Evolutionary conservation across 495 filamentous ascomycete genomes (phyloP), one percentile per base, ranked within the genome.

Genomic region (Penicillium lividum): DNA sequence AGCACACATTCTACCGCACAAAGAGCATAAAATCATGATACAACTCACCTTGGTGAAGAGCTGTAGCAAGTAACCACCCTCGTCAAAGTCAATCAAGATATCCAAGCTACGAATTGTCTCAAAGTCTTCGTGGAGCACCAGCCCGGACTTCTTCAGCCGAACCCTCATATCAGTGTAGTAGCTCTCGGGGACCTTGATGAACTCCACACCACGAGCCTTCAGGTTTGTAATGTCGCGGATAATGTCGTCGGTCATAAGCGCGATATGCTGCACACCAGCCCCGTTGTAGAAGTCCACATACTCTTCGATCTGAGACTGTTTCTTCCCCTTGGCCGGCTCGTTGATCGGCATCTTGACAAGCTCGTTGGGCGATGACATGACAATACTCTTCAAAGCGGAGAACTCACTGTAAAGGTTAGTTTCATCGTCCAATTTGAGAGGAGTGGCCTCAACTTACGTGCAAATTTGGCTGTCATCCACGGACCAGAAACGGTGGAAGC

Each of bases 321-420:
- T 89, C 73, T 91, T 91, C 50, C 92, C 93, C 43, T 84, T 80
- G 0, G 93, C 92, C 3, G 92, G 93, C 76, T 97, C 91, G 80
- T 97, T 97, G 82, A 97, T 93, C 62, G 93, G 93, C 90, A 97
- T 97, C 72, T 96, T 96, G 62, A 97, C 88, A 6, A 86, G 67
- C 47, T 91, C 86, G 72, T 89, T 88, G n/a, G 86, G 83, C 2
- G 85, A 89, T 11, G 90, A 84, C 90, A 97, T 94, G 63, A 97
- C 93, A 61, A 96, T 84, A 64, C 83, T 88, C 68, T 86, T 88
- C 28, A 97, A 78, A 5, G 92, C 90, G 13, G 87, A 91, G 82
- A 87, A 97, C 61, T 94, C 91, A 40, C 77, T 80, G 18, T 48
- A 34, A 44, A 27, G 13, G n/a, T 61, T 43, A 56, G 49, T 42